These are phyloP conservation scores for Hirsutella rhossiliensis DNA, from an alignment of 2,329 filamentous ascomycete species.

Conservation along the genomic window DNA sequence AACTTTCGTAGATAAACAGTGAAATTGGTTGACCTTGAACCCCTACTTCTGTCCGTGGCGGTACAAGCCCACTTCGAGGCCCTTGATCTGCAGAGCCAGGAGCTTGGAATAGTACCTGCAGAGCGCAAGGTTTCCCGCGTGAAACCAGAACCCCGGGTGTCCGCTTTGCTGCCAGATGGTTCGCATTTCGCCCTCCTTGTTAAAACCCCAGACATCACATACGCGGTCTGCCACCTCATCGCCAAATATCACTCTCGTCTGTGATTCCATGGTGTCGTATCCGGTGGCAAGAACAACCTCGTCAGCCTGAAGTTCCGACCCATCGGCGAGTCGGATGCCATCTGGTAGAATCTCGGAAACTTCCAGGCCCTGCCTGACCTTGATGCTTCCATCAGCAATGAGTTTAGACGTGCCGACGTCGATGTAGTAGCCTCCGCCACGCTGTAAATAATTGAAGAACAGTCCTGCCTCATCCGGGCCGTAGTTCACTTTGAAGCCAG, in stretches of 20 bases:
- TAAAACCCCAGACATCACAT: conserved; percentile 50
- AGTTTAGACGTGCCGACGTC: conserved; percentile 52
- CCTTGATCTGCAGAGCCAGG: conserved; percentile 41
- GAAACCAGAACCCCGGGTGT: conserved; percentile 54
- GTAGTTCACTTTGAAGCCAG: conserved; percentile 47
- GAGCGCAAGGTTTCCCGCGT: conserved; percentile 51
- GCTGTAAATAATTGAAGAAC: conserved; percentile 50
- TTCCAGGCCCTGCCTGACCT: conserved; percentile 46
- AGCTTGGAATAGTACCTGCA: conserved; percentile 48
- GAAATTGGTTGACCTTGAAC: too few relatives aligned
- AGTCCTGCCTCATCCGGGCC: conserved; percentile 46
- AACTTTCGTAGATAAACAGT: too few relatives aligned
- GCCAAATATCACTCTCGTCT: conserved; percentile 49
- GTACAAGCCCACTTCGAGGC: conserved; percentile 23
- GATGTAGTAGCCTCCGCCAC: conserved; percentile 59
- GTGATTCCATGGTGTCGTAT: conserved; percentile 57
- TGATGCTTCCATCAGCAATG: conserved; percentile 52
- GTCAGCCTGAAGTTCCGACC: conserved; percentile 43
- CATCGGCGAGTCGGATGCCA: conserved; percentile 39
- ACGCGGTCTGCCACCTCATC: conserved; percentile 46
- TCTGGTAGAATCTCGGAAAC: conserved; percentile 36
- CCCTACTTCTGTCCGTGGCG: conserved; percentile 17
- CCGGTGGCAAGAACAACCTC: conserved; percentile 53
- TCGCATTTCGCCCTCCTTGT: conserved; percentile 42
- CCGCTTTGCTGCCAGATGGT: conserved; percentile 48